These are phyloP conservation scores for Lachancea dasiensis DNA, from an alignment of 805 yeast species.

Conservation along the genomic window DNA sequence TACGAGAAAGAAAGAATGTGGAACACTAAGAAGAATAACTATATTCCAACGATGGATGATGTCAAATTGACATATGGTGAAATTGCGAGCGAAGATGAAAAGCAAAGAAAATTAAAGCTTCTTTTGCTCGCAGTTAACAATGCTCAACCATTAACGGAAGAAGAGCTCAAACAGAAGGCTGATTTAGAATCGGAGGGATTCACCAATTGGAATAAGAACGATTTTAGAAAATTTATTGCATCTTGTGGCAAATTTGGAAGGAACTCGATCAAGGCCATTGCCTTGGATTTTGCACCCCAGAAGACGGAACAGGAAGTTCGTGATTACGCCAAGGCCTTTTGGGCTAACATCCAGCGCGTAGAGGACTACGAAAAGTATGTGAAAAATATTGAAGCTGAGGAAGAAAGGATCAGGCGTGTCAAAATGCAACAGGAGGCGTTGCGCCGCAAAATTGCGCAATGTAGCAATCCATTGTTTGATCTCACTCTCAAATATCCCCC, in stretches of 20 bases:
- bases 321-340: conserved; percentile 72
- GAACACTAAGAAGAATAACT: conserved; percentile 61
- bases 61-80: conserved; percentile 36
- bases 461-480: conserved; percentile 74
- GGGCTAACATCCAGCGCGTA: conserved; percentile 71
- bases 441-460: conserved; percentile 65
- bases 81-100: conserved; percentile 38
- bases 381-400: conserved; percentile 80
- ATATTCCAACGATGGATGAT: conserved; percentile 59
- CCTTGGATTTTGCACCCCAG: conserved; percentile 67
- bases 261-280: conserved; percentile 60
- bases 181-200: conserved; percentile 62
- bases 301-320: conserved; percentile 75
- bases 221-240: conserved; percentile 75
- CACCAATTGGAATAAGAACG: conserved; percentile 79
- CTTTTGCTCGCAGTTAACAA: conserved; percentile 70
- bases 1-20: conserved; percentile 78
- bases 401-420: conserved; percentile 63
- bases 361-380: conserved; percentile 87
- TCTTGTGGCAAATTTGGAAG: conserved; percentile 77
- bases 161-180: conserved; percentile 61
- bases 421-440: conserved; percentile 73
- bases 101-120: conserved; percentile 44
- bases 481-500: conserved; percentile 68
- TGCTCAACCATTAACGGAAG: conserved; percentile 77